Evolutionary conservation across 257 asterid species (phyloP).

Genomic region (Ligustrum vulgare): DNA sequence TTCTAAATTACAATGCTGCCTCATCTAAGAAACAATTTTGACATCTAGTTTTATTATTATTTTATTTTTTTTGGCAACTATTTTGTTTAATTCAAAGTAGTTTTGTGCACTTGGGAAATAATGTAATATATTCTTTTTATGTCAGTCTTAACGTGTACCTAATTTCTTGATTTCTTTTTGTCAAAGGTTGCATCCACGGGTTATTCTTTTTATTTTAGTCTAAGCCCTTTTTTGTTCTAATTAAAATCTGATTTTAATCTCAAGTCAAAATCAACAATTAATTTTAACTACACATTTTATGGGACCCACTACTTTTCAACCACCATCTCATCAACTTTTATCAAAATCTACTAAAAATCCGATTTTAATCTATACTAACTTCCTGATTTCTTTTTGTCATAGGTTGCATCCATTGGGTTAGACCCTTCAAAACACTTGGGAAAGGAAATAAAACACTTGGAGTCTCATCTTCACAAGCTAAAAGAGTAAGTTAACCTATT

Average conservation of each 20-base stretch:
- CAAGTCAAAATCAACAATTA: too few species aligned
- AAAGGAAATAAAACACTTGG: conserved; percentile 64
- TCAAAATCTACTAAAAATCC: too few species aligned
- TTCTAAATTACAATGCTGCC: conserved; percentile 4
- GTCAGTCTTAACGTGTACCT: conserved; percentile 12
- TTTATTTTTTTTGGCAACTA: not conserved
- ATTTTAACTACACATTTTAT: too few species aligned
- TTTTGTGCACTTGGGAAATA: not conserved
- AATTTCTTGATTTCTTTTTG: conserved; percentile 15
- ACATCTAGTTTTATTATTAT: not conserved
- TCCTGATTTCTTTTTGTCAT: conserved; percentile 19
- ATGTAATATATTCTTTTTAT: not conserved
- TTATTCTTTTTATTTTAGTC: not conserved
- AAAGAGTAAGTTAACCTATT: conserved; percentile 65
- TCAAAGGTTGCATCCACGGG: too few species aligned
- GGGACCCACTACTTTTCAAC: too few species aligned
- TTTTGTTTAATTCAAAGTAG: conserved; percentile 1
- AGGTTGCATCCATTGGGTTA: conserved; percentile 98
- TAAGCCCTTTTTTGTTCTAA: too few species aligned
- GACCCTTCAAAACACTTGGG: conserved; percentile 93
- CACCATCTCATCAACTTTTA: too few species aligned
- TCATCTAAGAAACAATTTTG: not conserved
- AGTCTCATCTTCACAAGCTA: conserved; percentile 79
- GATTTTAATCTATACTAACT: conserved; percentile 14
- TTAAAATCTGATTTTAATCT: too few species aligned